Evolutionary conservation across 2,329 filamentous ascomycete genomes (phyloP).

Genomic region (Neofusicoccum umdonicola): DNA sequence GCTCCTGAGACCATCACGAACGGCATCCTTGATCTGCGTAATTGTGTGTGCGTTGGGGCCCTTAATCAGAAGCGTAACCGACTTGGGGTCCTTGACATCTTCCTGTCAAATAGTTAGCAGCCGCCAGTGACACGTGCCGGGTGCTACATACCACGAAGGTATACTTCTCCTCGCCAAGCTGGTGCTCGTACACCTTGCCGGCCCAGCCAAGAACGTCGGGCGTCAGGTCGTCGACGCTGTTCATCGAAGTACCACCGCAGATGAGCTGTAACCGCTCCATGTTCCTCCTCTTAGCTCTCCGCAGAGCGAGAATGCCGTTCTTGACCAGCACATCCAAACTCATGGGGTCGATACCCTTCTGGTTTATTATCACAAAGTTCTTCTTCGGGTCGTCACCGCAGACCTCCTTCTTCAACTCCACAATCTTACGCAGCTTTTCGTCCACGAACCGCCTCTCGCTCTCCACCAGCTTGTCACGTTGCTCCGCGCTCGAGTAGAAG

Average conservation of each 20-base stretch:
- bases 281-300: constrained; percentile 94
- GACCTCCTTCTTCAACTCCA: constrained; percentile 96
- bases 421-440: constrained; percentile 93
- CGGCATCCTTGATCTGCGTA: constrained; percentile 92
- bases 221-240: constrained; percentile 90
- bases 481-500: constrained; percentile 96
- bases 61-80: constrained; percentile 96
- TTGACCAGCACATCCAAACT: constrained; percentile 95
- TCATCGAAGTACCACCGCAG: constrained; percentile 87
- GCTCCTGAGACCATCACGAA: constrained; percentile 88
- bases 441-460: constrained; percentile 95
- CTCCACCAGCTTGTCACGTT: constrained; percentile 96
- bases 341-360: constrained; percentile 97
- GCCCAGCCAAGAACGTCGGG: constrained; percentile 93
- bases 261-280: constrained; percentile 98
- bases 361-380: constrained; percentile 96
- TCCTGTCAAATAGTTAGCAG: constrained; percentile 50
- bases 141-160: constrained; percentile 67
- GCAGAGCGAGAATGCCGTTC: constrained; percentile 93
- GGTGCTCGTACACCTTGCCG: constrained; percentile 94
- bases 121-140: background rate
- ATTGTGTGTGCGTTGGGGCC: constrained; percentile 97
- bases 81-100: constrained; percentile 98
- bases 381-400: constrained; percentile 92
- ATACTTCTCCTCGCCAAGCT: constrained; percentile 97